Percentiles rank a stretch among this genome's conserved stretches.
Evolutionary conservation across 129 eudicot genomes (phyloP).

Genomic region (Daucus carota): DH1_v3.0 NC_030384.2:31799501-31800000

Average conservation of each 20-base stretch:
- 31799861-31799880: not conserved
- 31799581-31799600: no score
- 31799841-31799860: no score
- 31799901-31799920: not conserved
- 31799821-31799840: not conserved
- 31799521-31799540: not conserved
- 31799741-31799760: not conserved
- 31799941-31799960: slow-evolving; percentile 95
- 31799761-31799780: not conserved
- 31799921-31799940: slow-evolving; percentile 51
- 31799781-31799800: not conserved
- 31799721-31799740: not conserved
- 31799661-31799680: not conserved
- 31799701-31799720: not conserved
- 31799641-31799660: no score
- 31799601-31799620: no score
- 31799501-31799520: not conserved
- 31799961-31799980: slow-evolving; percentile 96
- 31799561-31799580: not conserved
- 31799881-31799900: not conserved
- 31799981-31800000: slow-evolving; percentile 78
- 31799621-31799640: no score
- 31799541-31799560: not conserved
- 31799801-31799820: not conserved
- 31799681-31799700: not conserved